Percentiles rank a stretch among this genome's conserved stretches.
phyloP scores from a whole-genome alignment of 768 basidiomycete species.

The Russula vinacea region DNA sequence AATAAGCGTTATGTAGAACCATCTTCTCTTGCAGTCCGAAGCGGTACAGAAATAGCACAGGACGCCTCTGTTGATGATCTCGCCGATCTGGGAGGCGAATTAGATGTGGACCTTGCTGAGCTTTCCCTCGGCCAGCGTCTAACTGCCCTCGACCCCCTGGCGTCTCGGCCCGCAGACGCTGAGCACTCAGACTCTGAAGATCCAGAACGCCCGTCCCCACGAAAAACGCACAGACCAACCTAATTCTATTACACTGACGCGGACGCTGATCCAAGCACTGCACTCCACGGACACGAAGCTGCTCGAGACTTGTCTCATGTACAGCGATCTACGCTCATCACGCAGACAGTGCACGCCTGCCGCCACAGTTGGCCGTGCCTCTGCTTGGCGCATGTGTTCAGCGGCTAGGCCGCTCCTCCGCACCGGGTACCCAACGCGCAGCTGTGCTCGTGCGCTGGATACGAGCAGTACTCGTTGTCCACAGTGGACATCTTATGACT shows the following conservation, averaged over 20 bases:
- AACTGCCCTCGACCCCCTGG: conserved; percentile 59
- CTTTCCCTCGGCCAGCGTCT: conserved; percentile 88
- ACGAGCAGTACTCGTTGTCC: conserved; percentile 76
- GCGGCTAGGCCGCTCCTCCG: conserved; percentile 75
- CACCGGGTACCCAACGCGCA: conserved; percentile 75
- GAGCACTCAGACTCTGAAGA: conserved; percentile 49
- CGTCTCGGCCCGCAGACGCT: conserved; percentile 38
- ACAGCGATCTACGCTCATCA: conserved; percentile 79
- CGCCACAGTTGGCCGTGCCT: conserved; percentile 81
- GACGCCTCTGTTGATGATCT: conserved; percentile 52
- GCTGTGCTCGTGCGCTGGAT: conserved; percentile 71
- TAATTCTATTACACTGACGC: conserved; percentile 84
- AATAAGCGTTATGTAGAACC: conserved; percentile 70
- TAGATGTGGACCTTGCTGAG: conserved; percentile 85
- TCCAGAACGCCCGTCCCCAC: conserved; percentile 37
- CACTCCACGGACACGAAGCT: conserved; percentile 90
- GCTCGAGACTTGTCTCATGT: conserved; percentile 80
- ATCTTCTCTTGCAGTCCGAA: conserved; percentile 56
- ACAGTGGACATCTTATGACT: conserved; percentile 91
- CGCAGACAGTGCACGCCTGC: conserved; percentile 85
- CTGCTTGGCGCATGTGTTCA: conserved; percentile 88
- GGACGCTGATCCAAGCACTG: conserved; percentile 92
- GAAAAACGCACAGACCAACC: conserved; percentile 36
- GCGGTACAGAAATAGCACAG: conserved; percentile 64
- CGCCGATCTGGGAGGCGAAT: conserved; percentile 58